Base-by-base conservation (phyloP, 768 basidiomycete species). In the Tulasnella sp. region DNA sequence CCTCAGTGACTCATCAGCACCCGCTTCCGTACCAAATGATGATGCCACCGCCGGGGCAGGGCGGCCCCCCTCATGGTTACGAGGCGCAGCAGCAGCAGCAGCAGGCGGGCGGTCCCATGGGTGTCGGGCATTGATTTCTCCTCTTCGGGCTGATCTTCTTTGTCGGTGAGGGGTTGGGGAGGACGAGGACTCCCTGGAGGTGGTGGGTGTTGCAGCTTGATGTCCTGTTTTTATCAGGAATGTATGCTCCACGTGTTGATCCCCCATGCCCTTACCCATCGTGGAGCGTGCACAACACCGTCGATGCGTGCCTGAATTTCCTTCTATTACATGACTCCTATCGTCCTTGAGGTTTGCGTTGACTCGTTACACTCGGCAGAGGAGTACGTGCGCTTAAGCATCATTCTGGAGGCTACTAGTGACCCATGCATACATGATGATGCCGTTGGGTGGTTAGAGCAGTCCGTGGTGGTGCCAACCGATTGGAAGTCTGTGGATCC, bases 1-100 rank as follows among this genome's bases (percentile, higher is more conserved):
- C 15, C 54, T 64, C 72, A 92, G 89, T 91, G 58, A 47, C 9
- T n/a, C 58, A 59, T 70, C 83, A 84, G 71, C 89, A 90, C 66
- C 86, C 89, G 32, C 81, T 87, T 64, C 85, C 86, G 49, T 92
- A 91, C 70, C 84, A 80, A n/a, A 87, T 88, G 85, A 91, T 91
- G 87, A 88, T 89, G 85, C 85, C 83, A 56, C 86, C 85, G 58
- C 64, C 59, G 24, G 79, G 76, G 60, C 73, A 72, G n/a, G 78
- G 74, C 45, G 80, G 79, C 42, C 88, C 78, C 7, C 34, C 34
- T 7, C 80, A 88, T 68, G 79, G 78, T 32, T 90, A 89, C 71
- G 86, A 90, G 48, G 81, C 77, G 61, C 61, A 62, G 43, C 54
- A 42, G 17, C 61, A 29, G n/a, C 61, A 61, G 24, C 60, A 61